phyloP scores from a whole-genome alignment of 768 basidiomycete genomes.

The Phaeolepiota aurea region DNA sequence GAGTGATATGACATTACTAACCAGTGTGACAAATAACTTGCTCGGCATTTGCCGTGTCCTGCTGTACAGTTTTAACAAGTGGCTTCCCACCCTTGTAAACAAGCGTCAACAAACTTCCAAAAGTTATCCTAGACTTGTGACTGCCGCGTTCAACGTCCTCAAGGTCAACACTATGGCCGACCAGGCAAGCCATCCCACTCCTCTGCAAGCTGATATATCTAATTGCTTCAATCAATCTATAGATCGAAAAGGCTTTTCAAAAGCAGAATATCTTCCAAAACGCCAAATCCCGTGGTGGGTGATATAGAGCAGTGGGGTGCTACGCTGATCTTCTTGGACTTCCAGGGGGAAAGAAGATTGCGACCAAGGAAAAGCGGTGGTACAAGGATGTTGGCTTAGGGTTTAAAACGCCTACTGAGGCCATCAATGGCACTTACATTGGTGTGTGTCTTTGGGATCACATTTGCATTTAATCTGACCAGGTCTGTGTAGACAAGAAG shows the following conservation, averaged over 20 bases:
- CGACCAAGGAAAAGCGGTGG: conserved; percentile 96
- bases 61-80: conserved; percentile 35
- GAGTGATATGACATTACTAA: too few relatives aligned
- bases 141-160: conserved; percentile 28
- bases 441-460: conserved; percentile 43
- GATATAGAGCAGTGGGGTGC: conserved; percentile 2
- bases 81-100: conserved; percentile 30
- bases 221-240: conserved; percentile 9
- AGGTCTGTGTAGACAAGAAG: conserved; percentile 76
- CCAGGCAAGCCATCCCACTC: conserved; percentile 28
- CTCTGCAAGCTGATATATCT: conserved; percentile 1
- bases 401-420: conserved; percentile 94
- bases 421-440: conserved; percentile 93
- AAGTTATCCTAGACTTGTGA: conserved; percentile 19
- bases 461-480: background rate
- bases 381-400: conserved; percentile 98
- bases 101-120: conserved; percentile 30
- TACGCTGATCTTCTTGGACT: conserved; percentile 5
- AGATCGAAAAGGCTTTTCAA: conserved; percentile 97
- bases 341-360: conserved; percentile 81
- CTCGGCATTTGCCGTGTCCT: conserved; percentile 22
- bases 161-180: conserved; percentile 51
- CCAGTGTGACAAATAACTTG: background rate
- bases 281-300: conserved; percentile 86
- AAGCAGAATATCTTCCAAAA: conserved; percentile 99